Conservation (phyloP, 495 filamentous ascomycete species). For the Parmelia sp. region DNA sequence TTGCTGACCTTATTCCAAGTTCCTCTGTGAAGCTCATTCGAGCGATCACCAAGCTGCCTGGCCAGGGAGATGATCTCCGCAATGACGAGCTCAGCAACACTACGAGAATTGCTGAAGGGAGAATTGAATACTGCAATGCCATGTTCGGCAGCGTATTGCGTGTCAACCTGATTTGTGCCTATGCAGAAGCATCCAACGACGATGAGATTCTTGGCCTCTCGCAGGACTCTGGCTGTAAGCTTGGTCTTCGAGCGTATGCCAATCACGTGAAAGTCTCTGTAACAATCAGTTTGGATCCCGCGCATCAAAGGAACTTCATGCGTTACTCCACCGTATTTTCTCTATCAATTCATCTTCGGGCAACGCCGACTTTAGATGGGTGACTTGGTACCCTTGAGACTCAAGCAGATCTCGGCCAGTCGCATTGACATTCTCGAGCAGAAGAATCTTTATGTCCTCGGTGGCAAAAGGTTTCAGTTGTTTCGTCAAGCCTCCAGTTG, state of each 20-base stretch:
- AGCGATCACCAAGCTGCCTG: slow-evolving; percentile 87
- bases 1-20: slow-evolving; percentile 97
- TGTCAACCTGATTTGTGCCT: slow-evolving; percentile 96
- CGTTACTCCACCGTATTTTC: slow-evolving; percentile 74
- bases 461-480: slow-evolving; percentile 93
- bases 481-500: slow-evolving; percentile 49
- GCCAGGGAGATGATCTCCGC: slow-evolving; percentile 87
- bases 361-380: slow-evolving; percentile 79
- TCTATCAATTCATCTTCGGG: slow-evolving; percentile 91
- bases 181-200: slow-evolving; percentile 99
- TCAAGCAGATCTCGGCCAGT: slow-evolving; percentile 76
- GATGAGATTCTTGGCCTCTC: slow-evolving; percentile 86
- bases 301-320: slow-evolving; percentile 18
- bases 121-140: slow-evolving; percentile 99
- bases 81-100: slow-evolving; percentile 93
- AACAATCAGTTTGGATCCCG: slow-evolving; percentile 15
- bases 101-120: slow-evolving; percentile 94
- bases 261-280: slow-evolving; percentile 90
- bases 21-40: slow-evolving; percentile 87
- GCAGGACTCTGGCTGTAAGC: slow-evolving; percentile 76
- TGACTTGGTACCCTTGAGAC: slow-evolving; percentile 91
- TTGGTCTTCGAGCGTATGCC: slow-evolving; percentile 98
- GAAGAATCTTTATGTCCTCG: slow-evolving; percentile 88
- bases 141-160: slow-evolving; percentile 81
- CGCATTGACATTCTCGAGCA: slow-evolving; percentile 93